Evolutionary conservation across 1,139 yeast species (phyloP).

Genomic region (Arxiozyma slooffiae): DNA sequence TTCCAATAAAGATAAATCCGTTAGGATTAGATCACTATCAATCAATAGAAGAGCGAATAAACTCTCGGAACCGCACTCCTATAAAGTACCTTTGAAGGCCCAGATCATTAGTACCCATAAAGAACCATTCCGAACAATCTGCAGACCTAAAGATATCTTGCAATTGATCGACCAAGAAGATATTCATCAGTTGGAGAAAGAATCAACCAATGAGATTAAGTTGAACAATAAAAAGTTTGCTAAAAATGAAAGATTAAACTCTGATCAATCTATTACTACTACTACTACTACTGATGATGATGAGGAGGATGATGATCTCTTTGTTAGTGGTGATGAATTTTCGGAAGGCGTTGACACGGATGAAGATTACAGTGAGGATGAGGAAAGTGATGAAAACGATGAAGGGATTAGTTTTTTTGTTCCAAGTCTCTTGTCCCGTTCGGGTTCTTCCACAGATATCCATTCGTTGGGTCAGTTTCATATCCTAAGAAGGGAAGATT

Average conservation of each 20-base stretch:
- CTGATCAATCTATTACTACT: background rate
- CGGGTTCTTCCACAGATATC: slow-evolving; percentile 18
- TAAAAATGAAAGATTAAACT: background rate
- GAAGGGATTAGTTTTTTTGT: slow-evolving; percentile 29
- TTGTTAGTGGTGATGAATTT: slow-evolving; percentile 9
- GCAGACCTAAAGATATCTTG: slow-evolving; percentile 5
- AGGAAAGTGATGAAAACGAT: slow-evolving; percentile 19
- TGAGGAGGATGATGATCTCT: background rate
- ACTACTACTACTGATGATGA: background rate
- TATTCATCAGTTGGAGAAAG: background rate
- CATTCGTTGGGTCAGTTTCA: slow-evolving; percentile 1
- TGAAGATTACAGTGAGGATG: slow-evolving; percentile 18
- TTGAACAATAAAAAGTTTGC: background rate
- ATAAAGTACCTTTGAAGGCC: slow-evolving; percentile 2
- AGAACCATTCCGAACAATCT: slow-evolving; percentile 2
- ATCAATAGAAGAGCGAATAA: slow-evolving; percentile 14
- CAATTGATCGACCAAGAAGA: slow-evolving; percentile 5
- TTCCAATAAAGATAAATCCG: slow-evolving; percentile 29
- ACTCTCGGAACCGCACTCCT: background rate
- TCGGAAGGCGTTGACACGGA: slow-evolving; percentile 13
- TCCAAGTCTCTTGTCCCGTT: slow-evolving; percentile 25
- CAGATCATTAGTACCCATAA: slow-evolving; percentile 1
- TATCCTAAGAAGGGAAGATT: slow-evolving; percentile 18
- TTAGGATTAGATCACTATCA: slow-evolving; percentile 24
- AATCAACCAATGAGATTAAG: background rate